Evolutionary conservation across 257 asterid species (phyloP), one percentile per base, ranked within the genome.

Genomic region (Plantago major): DNA sequence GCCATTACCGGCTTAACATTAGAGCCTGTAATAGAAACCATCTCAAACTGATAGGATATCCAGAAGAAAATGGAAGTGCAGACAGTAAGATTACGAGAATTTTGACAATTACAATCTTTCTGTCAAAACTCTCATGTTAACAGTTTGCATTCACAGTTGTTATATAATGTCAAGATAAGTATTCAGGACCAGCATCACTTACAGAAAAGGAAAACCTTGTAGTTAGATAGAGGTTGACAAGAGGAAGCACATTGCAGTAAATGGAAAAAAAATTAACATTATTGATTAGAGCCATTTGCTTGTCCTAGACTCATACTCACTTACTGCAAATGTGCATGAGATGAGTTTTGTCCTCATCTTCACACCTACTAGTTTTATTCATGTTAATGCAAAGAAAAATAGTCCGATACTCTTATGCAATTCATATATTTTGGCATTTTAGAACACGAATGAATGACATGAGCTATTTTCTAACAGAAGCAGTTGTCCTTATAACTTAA

Each of bases 261-360:
- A 55, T 46, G 43, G 68, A 22, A 38, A 62, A 59, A 37, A 38
- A 15, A 26, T 46, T 62, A 19, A 26, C 2, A 67, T 60, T n/a
- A 48, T 49, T 46, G 40, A 17, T 47, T 57, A 47, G 44, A 33
- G 48, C 65, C 38, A 2, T 66, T 66, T 67, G 58, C 71, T 67
- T 67, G 71, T 67, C 59, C 65, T 48, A 66, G 38, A 58, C 59
- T 26, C 58, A 66, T 37, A 26, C 11, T 33, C 49, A 47, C 58
- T 37, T 66, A 45, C 65, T 58, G 19, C 14, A 67, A 67, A 67
- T 67, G 71, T 67, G 37, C 44, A 12, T 58, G 44, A 47, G 50
- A 46, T 46, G 8, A 46, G 22, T 44, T 58, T 56, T 56, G 52
- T 46, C 40, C 18, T 42, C 17, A 17, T 6, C 7, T 42, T 49